These are phyloP conservation scores for Petunia axillaris DNA, from an alignment of 257 asterid genomes.

Conservation along the genomic window DNA sequence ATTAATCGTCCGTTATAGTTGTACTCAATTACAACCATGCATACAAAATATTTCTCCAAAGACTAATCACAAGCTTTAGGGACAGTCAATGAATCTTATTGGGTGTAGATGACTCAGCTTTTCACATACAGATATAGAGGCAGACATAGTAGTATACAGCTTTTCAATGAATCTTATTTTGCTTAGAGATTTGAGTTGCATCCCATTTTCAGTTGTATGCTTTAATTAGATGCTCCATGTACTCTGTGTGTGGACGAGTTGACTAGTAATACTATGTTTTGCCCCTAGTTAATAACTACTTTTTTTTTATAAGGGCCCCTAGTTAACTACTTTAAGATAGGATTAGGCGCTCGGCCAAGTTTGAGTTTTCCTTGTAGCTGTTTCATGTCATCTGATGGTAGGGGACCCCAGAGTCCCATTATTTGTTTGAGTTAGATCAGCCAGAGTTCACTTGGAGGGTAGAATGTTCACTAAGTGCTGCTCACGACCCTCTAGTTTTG, in stretches of 20 bases:
- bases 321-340: not conserved
- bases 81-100: not conserved
- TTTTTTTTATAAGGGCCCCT: not conserved
- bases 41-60: not conserved
- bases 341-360: not conserved
- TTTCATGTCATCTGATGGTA: not conserved
- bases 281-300: not conserved
- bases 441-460: not conserved
- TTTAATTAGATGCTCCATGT: not conserved
- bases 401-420: constrained; percentile 4
- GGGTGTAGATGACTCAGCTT: not conserved
- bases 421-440: constrained; percentile 5
- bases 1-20: not conserved
- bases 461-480: constrained; percentile 1
- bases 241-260: not conserved
- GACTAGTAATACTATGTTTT: constrained; percentile 13
- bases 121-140: not conserved
- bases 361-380: not conserved
- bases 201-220: not conserved
- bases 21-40: not conserved
- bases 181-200: not conserved
- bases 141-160: not conserved
- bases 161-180: constrained; percentile 7
- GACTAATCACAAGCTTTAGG: not conserved
- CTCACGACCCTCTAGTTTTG: not conserved